Base-by-base conservation (phyloP, 192 early-diverging fungal species). In the Helicostylum pulchrum region DNA sequence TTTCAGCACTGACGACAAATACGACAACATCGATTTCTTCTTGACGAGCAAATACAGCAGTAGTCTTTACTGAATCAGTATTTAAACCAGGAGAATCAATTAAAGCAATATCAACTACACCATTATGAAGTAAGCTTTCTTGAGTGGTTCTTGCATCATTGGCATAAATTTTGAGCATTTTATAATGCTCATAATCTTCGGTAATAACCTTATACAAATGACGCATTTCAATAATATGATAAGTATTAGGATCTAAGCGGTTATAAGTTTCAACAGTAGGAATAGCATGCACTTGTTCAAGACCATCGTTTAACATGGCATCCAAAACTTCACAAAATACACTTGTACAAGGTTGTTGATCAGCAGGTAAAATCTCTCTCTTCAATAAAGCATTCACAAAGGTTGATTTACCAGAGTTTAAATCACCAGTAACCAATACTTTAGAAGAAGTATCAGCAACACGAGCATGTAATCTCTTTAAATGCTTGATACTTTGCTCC, bases 21-120 rank as follows among this genome's bases (percentile, higher is more conserved):
- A 99, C 92, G 64, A 99, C 90, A 17, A 98, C 97, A 74, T 99
- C 97, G 73, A 99, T 99, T 73, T 96, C 95, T 72, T 98, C 94
- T 75, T 99, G 97, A 56, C 94, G 88, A 11, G 95, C 92, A 87
- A 99, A 98, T 6, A 98, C 80, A 48, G 92, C 90, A 10, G 92
- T 97, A 10, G 97, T 99, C 79, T 99, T 98, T 72, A 96, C 86
- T 53, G 93, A 93, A 77, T 99, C 97, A 53, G 93, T 92, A 80
- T 99, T 99, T 62, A 99, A 82, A 19, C 97, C 97, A 15, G 97
- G 97, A 8, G 95, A 99, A 70, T 99, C 97, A 63, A 99, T 98
- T 67, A 99, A 78, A 15, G 90, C 90, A 72, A 99, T 92, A 71
- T 99, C 95, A 21, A 96, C 92, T 11, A 96, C 83, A 50, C 97